phyloP scores from a whole-genome alignment of 1,284 basidiomycete genomes.

The Pulchroboletus neoregius region DNA sequence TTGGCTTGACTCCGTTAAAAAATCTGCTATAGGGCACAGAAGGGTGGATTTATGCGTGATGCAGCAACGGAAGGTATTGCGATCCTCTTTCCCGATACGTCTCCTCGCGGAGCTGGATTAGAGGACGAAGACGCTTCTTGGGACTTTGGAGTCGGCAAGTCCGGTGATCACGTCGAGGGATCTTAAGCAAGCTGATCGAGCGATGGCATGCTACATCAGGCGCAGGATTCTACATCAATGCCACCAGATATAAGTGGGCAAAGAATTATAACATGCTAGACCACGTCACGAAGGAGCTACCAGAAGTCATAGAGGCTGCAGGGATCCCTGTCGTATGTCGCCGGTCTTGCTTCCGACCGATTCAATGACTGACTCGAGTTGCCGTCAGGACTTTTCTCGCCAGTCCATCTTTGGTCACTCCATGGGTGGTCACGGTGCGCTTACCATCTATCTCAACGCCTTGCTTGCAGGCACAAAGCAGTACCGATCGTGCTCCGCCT shows the following conservation, averaged over 20 bases:
- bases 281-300: constrained; percentile 80
- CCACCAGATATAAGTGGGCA: constrained; percentile 74
- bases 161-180: background rate
- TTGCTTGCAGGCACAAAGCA: constrained; percentile 47
- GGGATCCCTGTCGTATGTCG: constrained; percentile 59
- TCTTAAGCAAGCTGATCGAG: constrained; percentile 1
- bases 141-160: constrained; percentile 82
- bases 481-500: constrained; percentile 90
- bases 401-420: constrained; percentile 85
- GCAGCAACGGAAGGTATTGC: constrained; percentile 85
- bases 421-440: constrained; percentile 91
- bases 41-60: constrained; percentile 78
- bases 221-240: constrained; percentile 93
- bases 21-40: constrained; percentile 63
- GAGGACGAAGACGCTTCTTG: constrained; percentile 85
- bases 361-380: constrained; percentile 3
- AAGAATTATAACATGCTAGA: constrained; percentile 92
- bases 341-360: constrained; percentile 9
- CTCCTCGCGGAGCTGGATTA: constrained; percentile 88
- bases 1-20: background rate
- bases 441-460: constrained; percentile 84
- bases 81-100: constrained; percentile 94
- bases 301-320: constrained; percentile 66
- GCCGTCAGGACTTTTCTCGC: constrained; percentile 57
- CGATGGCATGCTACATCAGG: constrained; percentile 47